Evolutionary conservation across 306 rosid species (phyloP).

Genomic region (Pueraria montana): DNA sequence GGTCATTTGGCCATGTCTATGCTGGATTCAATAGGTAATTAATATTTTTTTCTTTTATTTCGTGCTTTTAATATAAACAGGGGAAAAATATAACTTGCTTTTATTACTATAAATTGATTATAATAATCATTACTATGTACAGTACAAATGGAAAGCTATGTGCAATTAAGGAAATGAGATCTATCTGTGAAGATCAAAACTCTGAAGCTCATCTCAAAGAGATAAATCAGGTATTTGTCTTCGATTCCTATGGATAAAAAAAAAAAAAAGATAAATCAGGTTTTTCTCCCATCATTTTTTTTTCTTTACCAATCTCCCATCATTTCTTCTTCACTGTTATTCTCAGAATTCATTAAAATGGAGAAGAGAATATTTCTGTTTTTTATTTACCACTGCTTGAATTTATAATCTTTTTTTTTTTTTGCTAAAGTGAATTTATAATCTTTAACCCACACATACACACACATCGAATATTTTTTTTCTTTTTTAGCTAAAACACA

Average conservation of each 20-base stretch:
- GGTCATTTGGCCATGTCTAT: constrained; percentile 23
- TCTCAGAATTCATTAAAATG: neutral
- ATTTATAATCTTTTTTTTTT: no score
- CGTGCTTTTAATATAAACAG: neutral
- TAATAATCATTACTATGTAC: neutral
- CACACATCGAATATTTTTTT: no score
- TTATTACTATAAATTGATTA: neutral
- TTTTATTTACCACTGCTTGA: no score
- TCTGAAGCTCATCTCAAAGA: neutral
- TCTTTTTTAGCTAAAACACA: no score
- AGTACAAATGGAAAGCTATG: neutral
- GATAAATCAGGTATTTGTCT: constrained; percentile 33
- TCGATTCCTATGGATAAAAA: no score
- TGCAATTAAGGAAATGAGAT: constrained; percentile 10
- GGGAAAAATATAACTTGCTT: neutral
- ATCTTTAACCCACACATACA: no score
- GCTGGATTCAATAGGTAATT: constrained; percentile 1
- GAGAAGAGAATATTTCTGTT: no score
- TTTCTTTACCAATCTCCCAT: no score
- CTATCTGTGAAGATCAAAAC: neutral
- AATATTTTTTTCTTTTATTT: neutral
- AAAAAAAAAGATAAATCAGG: no score
- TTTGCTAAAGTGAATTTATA: no score
- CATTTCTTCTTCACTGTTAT: no score
- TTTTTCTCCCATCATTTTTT: neutral